These are phyloP conservation scores for Beauveria bassiana DNA, from an alignment of 2,329 filamentous ascomycete species.

Conservation along the genomic window DNA sequence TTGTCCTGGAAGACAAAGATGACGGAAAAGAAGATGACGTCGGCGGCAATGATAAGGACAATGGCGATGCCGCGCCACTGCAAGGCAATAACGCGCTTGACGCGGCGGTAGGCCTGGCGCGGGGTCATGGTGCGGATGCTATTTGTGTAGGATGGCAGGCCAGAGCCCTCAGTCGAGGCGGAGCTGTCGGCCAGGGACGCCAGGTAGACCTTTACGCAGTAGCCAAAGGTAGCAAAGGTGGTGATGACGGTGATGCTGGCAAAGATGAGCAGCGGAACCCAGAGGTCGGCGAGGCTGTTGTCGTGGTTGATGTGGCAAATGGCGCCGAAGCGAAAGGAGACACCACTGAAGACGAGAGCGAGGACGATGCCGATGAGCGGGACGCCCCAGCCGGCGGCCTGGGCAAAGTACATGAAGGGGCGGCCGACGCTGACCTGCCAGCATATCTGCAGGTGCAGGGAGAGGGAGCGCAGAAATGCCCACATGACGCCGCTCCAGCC, in stretches of 20 bases:
- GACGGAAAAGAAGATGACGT: conserved; percentile 90
- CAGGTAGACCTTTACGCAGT: conserved; percentile 93
- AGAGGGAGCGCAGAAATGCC: conserved; percentile 84
- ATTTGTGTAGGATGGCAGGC: conserved; percentile 60
- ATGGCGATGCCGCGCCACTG: conserved; percentile 93
- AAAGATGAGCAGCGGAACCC: conserved; percentile 80
- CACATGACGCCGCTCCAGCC: conserved; percentile 81
- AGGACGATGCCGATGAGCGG: conserved; percentile 67
- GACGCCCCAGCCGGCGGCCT: conserved; percentile 76
- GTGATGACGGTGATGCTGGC: conserved; percentile 68
- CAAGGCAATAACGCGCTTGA: conserved; percentile 77
- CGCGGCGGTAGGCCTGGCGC: conserved; percentile 77
- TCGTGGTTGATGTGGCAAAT: conserved; percentile 93
- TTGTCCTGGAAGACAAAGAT: conserved; percentile 85
- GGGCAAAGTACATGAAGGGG: conserved; percentile 80
- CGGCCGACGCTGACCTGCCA: conserved; percentile 89
- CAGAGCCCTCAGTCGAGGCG: conserved; percentile 62
- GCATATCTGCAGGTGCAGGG: conserved; percentile 93
- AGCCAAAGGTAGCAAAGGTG: conserved; percentile 78
- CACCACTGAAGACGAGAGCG: conserved; percentile 76
- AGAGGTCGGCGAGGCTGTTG: conserved; percentile 76
- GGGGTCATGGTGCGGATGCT: conserved; percentile 74
- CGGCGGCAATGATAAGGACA: conserved; percentile 79
- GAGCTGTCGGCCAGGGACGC: conserved; percentile 70
- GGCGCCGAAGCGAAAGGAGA: conserved; percentile 86